Evolutionary conservation across 495 filamentous ascomycete genomes (phyloP).

Genomic region (Tuber magnatum): DNA sequence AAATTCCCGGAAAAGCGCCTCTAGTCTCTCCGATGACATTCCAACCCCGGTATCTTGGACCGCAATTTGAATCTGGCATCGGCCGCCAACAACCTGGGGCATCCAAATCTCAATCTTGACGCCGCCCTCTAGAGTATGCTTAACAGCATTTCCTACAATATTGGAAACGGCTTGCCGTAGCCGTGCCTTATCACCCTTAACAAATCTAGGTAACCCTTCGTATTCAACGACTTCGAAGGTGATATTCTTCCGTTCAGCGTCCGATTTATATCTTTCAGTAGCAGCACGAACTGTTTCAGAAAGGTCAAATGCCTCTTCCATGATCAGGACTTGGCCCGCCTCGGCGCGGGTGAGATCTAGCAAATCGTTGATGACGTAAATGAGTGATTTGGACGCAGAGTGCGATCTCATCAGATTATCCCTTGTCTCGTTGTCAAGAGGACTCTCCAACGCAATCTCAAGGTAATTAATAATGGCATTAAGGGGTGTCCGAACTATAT

Average conservation of each 20-base stretch:
- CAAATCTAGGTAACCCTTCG: conserved; percentile 60
- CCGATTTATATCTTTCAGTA: conserved; percentile 62
- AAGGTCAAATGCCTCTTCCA: conserved; percentile 74
- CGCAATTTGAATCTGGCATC: conserved; percentile 60
- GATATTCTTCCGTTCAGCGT: conserved; percentile 69
- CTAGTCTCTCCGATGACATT: conserved; percentile 64
- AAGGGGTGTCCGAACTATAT: conserved; percentile 70
- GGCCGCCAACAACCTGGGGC: conserved; percentile 9
- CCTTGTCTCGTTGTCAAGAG: conserved; percentile 72
- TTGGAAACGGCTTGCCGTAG: conserved; percentile 77
- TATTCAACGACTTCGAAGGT: conserved; percentile 60
- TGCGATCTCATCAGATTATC: conserved; percentile 83
- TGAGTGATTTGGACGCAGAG: conserved; percentile 90
- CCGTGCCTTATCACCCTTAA: conserved; percentile 71
- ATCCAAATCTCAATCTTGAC: conserved; percentile 65
- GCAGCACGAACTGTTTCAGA: conserved; percentile 66
- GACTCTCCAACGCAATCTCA: conserved; percentile 84
- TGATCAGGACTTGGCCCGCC: conserved; percentile 69
- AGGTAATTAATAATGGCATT: conserved; percentile 97
- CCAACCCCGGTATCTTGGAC: conserved; percentile 75
- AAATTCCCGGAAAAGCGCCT: conserved; percentile 73
- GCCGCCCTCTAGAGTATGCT: conserved; percentile 64
- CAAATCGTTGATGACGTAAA: conserved; percentile 94
- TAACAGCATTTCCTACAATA: conserved; percentile 75
- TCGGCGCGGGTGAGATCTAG: conserved; percentile 88